Conservation (phyloP, 345 rosid species). For the Hibiscus tridactylites region DNA sequence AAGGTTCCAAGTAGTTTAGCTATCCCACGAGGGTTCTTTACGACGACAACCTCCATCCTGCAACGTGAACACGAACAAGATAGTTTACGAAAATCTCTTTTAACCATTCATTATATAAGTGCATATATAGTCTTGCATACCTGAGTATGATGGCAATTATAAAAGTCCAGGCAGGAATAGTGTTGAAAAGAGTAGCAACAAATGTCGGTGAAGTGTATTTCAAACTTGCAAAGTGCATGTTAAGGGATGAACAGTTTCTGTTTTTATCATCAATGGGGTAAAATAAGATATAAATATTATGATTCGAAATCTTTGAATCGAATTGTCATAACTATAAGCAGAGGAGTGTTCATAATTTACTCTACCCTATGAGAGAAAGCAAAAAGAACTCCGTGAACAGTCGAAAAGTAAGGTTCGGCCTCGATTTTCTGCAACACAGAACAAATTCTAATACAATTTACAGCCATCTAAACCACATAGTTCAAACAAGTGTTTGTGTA, state of each 20-base stretch:
- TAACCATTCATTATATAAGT: too few species aligned
- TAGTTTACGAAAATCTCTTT: neutral
- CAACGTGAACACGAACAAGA: neutral
- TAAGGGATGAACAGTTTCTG: constrained; percentile 46
- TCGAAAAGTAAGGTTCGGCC: constrained; percentile 14
- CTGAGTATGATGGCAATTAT: constrained; percentile 34
- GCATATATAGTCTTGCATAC: constrained; percentile 12
- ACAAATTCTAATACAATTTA: neutral
- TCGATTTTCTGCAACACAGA: constrained; percentile 30
- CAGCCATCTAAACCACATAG: neutral
- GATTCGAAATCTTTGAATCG: neutral
- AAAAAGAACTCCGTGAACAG: constrained; percentile 48
- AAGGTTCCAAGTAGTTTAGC: too few species aligned
- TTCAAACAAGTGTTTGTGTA: neutral
- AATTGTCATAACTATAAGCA: neutral
- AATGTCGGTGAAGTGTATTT: constrained; percentile 14
- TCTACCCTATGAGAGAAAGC: constrained; percentile 57
- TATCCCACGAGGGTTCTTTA: constrained; percentile 22
- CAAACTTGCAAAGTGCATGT: constrained; percentile 43
- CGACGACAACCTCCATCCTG: constrained; percentile 48
- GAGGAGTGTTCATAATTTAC: neutral
- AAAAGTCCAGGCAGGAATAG: constrained; percentile 41
- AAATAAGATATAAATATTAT: neutral
- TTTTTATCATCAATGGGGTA: neutral
- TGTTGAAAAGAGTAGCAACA: constrained; percentile 35